Evolutionary conservation across 2,329 filamentous ascomycete species (phyloP).

Genomic region (Mycocentrospora acerina): DNA sequence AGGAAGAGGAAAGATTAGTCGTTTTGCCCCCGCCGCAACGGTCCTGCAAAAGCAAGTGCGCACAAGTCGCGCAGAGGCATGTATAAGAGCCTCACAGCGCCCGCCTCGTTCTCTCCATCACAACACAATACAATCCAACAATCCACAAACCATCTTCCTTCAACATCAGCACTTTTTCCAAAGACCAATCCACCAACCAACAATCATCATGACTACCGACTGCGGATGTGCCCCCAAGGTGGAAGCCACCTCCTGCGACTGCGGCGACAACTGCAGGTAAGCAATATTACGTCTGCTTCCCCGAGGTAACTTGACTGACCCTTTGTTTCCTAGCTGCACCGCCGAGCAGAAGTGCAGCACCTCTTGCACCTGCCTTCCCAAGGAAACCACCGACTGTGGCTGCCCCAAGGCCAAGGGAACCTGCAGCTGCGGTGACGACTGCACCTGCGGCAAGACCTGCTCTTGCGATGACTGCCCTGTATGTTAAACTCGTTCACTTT

Average conservation of each 20-base stretch:
- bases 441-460: slow-evolving; percentile 14
- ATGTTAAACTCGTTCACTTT: not conserved
- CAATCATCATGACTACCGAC: slow-evolving; percentile 20
- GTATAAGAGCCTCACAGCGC: slow-evolving; percentile 8
- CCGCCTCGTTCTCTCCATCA: not conserved
- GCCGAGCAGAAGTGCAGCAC: slow-evolving; percentile 2
- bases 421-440: slow-evolving; percentile 6
- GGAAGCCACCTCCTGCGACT: slow-evolving; percentile 20
- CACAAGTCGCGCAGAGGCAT: slow-evolving; percentile 23
- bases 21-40: not conserved
- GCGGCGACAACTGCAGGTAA: slow-evolving; percentile 22
- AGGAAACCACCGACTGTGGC: slow-evolving; percentile 9
- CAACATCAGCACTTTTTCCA: not conserved
- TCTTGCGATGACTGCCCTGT: slow-evolving; percentile 15
- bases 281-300: slow-evolving; percentile 21
- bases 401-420: slow-evolving; percentile 3
- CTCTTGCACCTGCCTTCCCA: slow-evolving; percentile 6
- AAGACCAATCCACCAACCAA: slow-evolving; percentile 1
- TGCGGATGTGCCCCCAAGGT: slow-evolving; percentile 22
- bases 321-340: not conserved
- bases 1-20: too few relatives aligned
- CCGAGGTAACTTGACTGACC: slow-evolving; percentile 11
- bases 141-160: not conserved
- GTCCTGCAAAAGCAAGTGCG: slow-evolving; percentile 2
- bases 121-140: slow-evolving; percentile 1